Conservation (phyloP, 192 early-diverging fungal species). For the Dissophora ornata region DNA sequence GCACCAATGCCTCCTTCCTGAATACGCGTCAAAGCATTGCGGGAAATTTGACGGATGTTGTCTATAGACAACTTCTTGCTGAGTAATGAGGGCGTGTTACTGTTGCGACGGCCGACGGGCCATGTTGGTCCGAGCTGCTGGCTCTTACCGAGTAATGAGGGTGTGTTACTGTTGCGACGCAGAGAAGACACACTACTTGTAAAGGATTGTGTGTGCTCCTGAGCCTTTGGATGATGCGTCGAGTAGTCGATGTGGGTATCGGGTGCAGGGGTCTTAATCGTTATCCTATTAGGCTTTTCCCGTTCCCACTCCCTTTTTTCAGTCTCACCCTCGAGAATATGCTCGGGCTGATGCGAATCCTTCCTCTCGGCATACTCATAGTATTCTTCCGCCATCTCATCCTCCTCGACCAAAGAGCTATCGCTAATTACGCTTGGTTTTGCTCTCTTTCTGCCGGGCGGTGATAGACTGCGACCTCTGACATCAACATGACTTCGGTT, state of each 20-base stretch:
- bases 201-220: not conserved
- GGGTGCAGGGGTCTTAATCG: not conserved
- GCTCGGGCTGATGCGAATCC: too few species aligned
- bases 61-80: slow-evolving; percentile 24
- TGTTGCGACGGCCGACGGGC: not conserved
- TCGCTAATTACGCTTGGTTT: slow-evolving; percentile 2
- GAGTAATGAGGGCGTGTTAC: not conserved
- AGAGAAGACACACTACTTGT: too few species aligned
- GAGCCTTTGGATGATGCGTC: not conserved
- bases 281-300: not conserved
- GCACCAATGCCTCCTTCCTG: slow-evolving; percentile 4
- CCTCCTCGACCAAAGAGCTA: slow-evolving; percentile 6
- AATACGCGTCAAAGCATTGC: slow-evolving; percentile 14
- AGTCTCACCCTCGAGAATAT: too few species aligned
- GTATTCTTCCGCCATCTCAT: not conserved
- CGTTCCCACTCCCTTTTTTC: too few species aligned
- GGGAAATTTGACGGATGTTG: slow-evolving; percentile 24
- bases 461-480: not conserved
- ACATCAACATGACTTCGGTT: not conserved
- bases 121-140: too few species aligned
- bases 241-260: not conserved
- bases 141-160: not conserved
- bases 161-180: not conserved
- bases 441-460: not conserved
- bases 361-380: not conserved